Evolutionary conservation across 1,284 basidiomycete genomes (phyloP), one percentile per base, ranked within the genome.

Genomic region (Schizopora paradoxa): DNA sequence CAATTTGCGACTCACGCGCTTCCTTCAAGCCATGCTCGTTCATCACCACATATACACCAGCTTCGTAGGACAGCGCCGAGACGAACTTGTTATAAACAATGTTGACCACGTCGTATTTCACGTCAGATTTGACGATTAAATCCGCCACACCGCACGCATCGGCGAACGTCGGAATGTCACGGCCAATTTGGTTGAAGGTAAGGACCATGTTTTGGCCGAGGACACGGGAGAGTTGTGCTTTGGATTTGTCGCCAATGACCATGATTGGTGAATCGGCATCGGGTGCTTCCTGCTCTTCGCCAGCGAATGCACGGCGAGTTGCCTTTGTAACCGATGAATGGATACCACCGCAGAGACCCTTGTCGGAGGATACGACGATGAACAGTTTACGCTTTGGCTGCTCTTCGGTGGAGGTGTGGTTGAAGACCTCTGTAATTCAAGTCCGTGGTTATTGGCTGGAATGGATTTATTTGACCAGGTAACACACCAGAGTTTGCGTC

Each of bases 341-440:
- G 64, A 99, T 97, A 82, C 96, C 96, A 72, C 96, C 96, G 67
- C 95, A 99, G 49, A 99, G 90, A 72, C 96, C 95, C 75, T 96
- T 95, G 82, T 99, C 95, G 49, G 94, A 98, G 40, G 95, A 96
- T 60, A 95, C 69, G 66, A 94, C 89, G 56, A 99, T 68, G 73
- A 94, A 91, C 56, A 97, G 86, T 62, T 88, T 86, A 69, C 81
- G 83, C 58, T 79, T 73, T 26, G 73, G 66, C 8, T 76, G 65
- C 48, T 76, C 74, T 61, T 85, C 78, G 13, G 79, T 66, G 38
- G 79, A 69, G 26, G 86, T 68, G 65, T 91, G 76, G 53, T 79
- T 69, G 71, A 90, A 92, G 57, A 93, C 75, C 77, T 92, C 90
- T 92, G 67, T n/a, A 33, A 14, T 42, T 2, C 38, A 22, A 23